Base-by-base conservation (phyloP, 2,329 filamentous ascomycete genomes). In the Alternaria triticina region DNA sequence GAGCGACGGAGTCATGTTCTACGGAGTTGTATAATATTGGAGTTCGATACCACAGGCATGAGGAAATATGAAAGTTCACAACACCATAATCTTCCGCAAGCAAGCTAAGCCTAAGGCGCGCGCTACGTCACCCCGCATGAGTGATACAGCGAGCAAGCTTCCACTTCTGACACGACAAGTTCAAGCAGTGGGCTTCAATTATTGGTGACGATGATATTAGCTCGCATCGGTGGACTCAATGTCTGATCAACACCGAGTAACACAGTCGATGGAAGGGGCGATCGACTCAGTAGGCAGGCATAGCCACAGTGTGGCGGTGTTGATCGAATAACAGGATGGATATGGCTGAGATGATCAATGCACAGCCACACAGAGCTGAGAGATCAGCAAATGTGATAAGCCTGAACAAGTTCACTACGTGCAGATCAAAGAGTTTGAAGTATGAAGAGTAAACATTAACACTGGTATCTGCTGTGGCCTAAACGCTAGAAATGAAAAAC, bases 401-500 rank as follows among this genome's bases (percentile, higher is more conserved):
- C 15, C 3, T 3, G 8, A 17, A 40, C 15, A 6, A 40, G 15
- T 40, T 40, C 15, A 40, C n/a, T n/a, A 17, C 17, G 5, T 40
- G 36, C 36, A 17, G 36, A 17, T 40, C 36, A 17, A 17, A 40
- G 36, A 40, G 33, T 6, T 40, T 36, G 9, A 40, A 17, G 49
- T 17, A 13, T 49, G 43, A 59, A 59, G 30, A 51, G 44, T 52
- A 59, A 44, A 64, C 45, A 68, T 72, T 64, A 68, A 60, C 36
- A 70, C 46, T 69, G 61, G 57, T 66, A 70, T 67, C 58, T 54
- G 25, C 46, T 57, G 50, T 57, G 57, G 25, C 25, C 12, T 59
- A 43, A 64, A 59, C 59, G 55, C 46, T 22, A 57, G 46, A 15
- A 33, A 51, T 46, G 15, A 54, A 57, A 62, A 66, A 74, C 68